Evolutionary conservation across 2,329 filamentous ascomycete genomes (phyloP).

Genomic region (Chrysoporthe cubensis): DNA sequence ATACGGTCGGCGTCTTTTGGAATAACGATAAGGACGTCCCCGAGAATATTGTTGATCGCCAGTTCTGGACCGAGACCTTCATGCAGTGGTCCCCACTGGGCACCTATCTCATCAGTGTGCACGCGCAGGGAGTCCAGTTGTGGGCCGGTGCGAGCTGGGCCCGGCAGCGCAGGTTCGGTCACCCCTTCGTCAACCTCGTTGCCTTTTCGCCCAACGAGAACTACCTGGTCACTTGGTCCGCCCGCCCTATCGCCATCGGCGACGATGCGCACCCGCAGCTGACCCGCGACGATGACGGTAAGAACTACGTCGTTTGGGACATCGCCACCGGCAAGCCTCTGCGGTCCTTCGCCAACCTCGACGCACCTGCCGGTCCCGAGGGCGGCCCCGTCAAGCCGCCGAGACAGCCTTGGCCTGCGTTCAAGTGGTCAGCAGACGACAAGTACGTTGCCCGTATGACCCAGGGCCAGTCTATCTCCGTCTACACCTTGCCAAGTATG

Average conservation of each 20-base stretch:
- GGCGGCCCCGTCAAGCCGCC: conserved; percentile 72
- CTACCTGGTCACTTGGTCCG: conserved; percentile 96
- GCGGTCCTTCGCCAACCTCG: conserved; percentile 90
- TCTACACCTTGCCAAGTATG: conserved; percentile 86
- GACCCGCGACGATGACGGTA: conserved; percentile 91
- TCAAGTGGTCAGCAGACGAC: conserved; percentile 99
- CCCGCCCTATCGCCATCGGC: conserved; percentile 87
- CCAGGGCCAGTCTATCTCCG: conserved; percentile 88
- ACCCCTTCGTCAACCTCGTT: conserved; percentile 93
- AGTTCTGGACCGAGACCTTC: conserved; percentile 97
- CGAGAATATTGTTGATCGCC: conserved; percentile 86
- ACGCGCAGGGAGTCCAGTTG: conserved; percentile 93
- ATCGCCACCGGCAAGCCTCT: conserved; percentile 87
- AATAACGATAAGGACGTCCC: conserved; percentile 94
- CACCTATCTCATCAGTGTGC: conserved; percentile 92
- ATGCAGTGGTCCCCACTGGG: conserved; percentile 97
- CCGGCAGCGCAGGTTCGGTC: conserved; percentile 88
- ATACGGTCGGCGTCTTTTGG: conserved; percentile 95
- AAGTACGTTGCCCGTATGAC: conserved; percentile 94
- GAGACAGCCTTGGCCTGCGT: conserved; percentile 97
- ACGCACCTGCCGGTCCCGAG: conserved; percentile 69
- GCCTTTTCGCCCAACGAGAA: conserved; percentile 94
- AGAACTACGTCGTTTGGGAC: conserved; percentile 99
- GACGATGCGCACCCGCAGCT: conserved; percentile 85
- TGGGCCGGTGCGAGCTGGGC: conserved; percentile 93